Evolutionary conservation across 1,284 basidiomycete species (phyloP), one percentile per base, ranked within the genome.

Genomic region (Kalmanozyma brasiliensis): DNA sequence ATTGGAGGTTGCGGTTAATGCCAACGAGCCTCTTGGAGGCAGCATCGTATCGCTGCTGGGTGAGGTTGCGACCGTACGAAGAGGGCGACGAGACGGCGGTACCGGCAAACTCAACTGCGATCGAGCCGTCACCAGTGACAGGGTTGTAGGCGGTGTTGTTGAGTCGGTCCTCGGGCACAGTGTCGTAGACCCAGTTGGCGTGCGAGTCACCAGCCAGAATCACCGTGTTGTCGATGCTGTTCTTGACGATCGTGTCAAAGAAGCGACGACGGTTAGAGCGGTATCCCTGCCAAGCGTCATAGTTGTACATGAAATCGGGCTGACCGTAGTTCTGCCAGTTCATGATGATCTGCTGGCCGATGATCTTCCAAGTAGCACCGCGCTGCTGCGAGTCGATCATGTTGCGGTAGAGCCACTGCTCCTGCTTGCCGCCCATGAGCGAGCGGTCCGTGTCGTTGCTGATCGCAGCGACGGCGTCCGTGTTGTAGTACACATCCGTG

Each of bases 251-350:
- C 59, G 87, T 85, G 56, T 87, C 83, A 16, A 89, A 84, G 46
- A 89, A 83, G n/a, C 88, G 85, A 41, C 84, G 82, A 14, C 88
- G 84, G 78, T 88, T 87, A 16, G 85, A 85, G 10, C 85, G 83
- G 78, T 89, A 89, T 0, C 88, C 88, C 60, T 88, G 87, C 88
- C 88, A 89, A 17, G 87, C 86, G 70, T 89, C 88, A 85, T 82
- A 66, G 85, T 85, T 37, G 87, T 75, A 68, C 86, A 85, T 3
- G 84, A 85, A 79, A 86, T 84, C 37, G 11, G 53, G 30, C 22
- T 47, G 13, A 7, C 57, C 66, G 51, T 70, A 65, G 33, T 69
- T 61, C 13, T 62, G 45, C 45, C 56, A 56, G 48, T 58, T 69
- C 16, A 65, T 58, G 19, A 79, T 44, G 48, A 79, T 75, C 62